Conservation (phyloP, 2,329 filamentous ascomycete genomes). For the Penicillium sp. region DNA sequence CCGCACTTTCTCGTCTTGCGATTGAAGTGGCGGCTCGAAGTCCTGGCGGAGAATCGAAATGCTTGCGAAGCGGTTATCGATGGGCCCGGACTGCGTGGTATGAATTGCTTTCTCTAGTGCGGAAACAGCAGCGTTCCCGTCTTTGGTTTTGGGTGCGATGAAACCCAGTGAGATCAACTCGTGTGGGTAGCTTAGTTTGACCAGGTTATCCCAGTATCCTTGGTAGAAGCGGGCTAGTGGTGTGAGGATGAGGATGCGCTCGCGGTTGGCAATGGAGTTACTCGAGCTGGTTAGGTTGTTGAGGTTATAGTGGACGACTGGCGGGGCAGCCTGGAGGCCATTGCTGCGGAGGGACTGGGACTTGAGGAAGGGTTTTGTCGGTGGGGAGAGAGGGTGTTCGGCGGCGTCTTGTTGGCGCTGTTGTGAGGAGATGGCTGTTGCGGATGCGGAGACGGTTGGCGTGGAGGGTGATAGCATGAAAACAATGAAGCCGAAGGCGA, state of each 20-base stretch:
- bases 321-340: constrained; percentile 69
- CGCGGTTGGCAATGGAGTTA: constrained; percentile 76
- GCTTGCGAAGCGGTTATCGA: constrained; percentile 84
- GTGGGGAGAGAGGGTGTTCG: constrained; percentile 73
- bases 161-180: constrained; percentile 94
- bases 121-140: constrained; percentile 84
- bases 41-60: constrained; percentile 96
- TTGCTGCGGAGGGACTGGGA: constrained; percentile 56
- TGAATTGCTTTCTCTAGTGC: constrained; percentile 84
- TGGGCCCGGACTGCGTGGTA: constrained; percentile 81
- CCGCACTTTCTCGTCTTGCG: constrained; percentile 84
- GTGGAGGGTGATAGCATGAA: constrained; percentile 56
- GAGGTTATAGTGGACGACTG: constrained; percentile 90
- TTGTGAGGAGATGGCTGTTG: constrained; percentile 54
- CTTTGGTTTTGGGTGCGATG: constrained; percentile 91
- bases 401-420: constrained; percentile 65
- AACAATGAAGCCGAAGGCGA: constrained; percentile 73
- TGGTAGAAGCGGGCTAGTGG: constrained; percentile 93
- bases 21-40: constrained; percentile 79
- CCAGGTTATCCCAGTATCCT: constrained; percentile 92
- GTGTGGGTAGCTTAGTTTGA: constrained; percentile 85
- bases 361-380: constrained; percentile 76
- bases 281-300: constrained; percentile 88
- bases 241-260: constrained; percentile 89
- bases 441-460: constrained; percentile 52